phyloP scores from a whole-genome alignment of 139 green algal species.

The Diplosphaera chodatii region DNA sequence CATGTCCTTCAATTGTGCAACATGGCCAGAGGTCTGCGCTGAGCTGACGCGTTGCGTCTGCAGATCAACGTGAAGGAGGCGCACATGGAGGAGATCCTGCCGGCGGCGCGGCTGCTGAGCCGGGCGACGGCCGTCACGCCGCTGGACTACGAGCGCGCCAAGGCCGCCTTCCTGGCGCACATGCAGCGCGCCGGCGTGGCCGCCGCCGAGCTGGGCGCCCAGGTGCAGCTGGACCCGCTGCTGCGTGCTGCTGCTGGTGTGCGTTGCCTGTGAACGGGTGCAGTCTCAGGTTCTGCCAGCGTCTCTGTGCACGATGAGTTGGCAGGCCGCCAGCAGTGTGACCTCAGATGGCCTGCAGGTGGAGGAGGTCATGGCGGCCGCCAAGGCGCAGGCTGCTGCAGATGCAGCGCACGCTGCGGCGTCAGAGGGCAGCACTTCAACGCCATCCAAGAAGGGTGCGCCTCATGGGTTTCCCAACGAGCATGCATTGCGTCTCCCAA shows the following conservation, averaged over 20 bases:
- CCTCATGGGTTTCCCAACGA: no score
- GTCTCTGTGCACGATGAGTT: no score
- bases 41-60: no score
- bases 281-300: no score
- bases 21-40: no score
- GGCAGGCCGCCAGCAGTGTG: no score
- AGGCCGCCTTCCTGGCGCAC: constrained; percentile 58
- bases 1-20: no score
- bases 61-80: constrained; percentile 64
- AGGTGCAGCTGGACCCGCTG: no score
- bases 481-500: no score
- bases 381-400: background rate
- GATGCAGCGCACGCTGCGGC: background rate
- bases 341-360: no score
- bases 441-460: background rate
- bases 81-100: constrained; percentile 82
- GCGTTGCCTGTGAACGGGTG: no score
- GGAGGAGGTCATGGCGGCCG: background rate
- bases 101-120: constrained; percentile 69
- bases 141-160: constrained; percentile 67
- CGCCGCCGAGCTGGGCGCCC: constrained; percentile 13
- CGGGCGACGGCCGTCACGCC: constrained; percentile 27
- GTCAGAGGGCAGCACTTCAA: background rate
- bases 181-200: constrained; percentile 25
- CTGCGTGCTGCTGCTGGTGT: no score